Evolutionary conservation across 2,329 filamentous ascomycete species (phyloP).

Genomic region (Exophiala sp.): DNA sequence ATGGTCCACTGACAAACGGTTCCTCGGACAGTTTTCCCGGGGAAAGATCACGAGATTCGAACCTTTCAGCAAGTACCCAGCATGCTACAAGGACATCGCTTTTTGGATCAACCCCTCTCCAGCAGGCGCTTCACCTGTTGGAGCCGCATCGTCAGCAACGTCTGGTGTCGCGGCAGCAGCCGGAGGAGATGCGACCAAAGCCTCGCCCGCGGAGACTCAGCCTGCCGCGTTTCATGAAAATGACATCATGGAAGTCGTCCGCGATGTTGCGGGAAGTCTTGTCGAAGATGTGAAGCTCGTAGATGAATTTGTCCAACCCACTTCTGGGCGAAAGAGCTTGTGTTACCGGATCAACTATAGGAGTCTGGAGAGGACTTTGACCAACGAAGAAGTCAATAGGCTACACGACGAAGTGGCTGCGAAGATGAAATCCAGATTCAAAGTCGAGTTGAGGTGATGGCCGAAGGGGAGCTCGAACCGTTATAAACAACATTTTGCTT

Average conservation of each 20-base stretch:
- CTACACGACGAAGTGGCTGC: conserved; percentile 67
- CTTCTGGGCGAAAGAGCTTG: conserved; percentile 75
- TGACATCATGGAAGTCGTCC: conserved; percentile 93
- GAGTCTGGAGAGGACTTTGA: conserved; percentile 85
- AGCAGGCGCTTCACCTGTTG: conserved; percentile 33
- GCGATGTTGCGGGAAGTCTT: conserved; percentile 73
- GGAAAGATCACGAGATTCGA: conserved; percentile 63
- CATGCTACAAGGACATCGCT: conserved; percentile 85
- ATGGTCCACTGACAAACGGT: conserved; percentile 83
- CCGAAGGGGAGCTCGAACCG: no score
- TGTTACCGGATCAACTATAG: conserved; percentile 94
- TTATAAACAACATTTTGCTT: no score
- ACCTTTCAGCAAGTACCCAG: conserved; percentile 87
- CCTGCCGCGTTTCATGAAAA: conserved; percentile 74
- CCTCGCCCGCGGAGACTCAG: conserved; percentile 37
- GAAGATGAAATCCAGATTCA: conserved; percentile 63
- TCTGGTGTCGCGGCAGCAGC: conserved; percentile 34
- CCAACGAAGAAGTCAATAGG: conserved; percentile 72
- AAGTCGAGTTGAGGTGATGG: conserved; percentile 69
- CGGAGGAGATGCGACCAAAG: conserved; percentile 35
- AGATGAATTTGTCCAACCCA: conserved; percentile 86
- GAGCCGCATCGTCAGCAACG: conserved; percentile 44
- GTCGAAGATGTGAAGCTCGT: conserved; percentile 84
- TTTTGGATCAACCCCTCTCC: conserved; percentile 70
- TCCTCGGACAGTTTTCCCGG: conserved; percentile 74